These are phyloP conservation scores for Omphalea diandra DNA, from an alignment of 441 rosid species.

Conservation along the genomic window DNA sequence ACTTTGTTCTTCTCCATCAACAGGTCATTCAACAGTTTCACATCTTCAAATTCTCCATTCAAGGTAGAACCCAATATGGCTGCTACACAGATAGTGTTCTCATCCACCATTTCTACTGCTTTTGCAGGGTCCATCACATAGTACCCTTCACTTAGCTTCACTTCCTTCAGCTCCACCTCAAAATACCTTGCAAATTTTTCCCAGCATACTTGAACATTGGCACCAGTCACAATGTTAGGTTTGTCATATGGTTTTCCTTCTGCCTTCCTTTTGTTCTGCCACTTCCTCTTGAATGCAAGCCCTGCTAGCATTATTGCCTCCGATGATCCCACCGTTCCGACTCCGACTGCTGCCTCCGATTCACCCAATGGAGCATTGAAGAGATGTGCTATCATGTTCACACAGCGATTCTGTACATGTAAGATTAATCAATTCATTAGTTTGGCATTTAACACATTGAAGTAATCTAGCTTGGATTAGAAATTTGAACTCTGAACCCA, in stretches of 20 bases:
- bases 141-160: conserved; percentile 78
- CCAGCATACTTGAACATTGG: conserved; percentile 96
- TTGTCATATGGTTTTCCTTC: conserved; percentile 73
- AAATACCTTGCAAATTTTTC: conserved; percentile 94
- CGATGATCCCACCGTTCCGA: conserved; percentile 67
- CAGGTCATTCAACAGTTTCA: conserved; percentile 73
- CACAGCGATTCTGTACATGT: conserved; percentile 61
- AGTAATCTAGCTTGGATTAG: not conserved
- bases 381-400: conserved; percentile 67
- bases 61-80: conserved; percentile 90
- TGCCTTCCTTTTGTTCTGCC: conserved; percentile 74
- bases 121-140: conserved; percentile 86
- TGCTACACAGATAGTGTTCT: conserved; percentile 92
- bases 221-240: conserved; percentile 89
- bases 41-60: conserved; percentile 91
- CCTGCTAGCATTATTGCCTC: conserved; percentile 81
- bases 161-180: conserved; percentile 90
- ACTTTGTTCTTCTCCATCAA: conserved; percentile 58
- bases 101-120: conserved; percentile 90
- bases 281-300: conserved; percentile 66
- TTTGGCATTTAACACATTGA: not conserved
- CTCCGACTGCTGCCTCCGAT: conserved; percentile 54
- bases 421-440: not conserved
- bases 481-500: too few species aligned
- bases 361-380: conserved; percentile 59